Conservation (phyloP, 148 eudicot genomes). For the Cornus controversa region DNA sequence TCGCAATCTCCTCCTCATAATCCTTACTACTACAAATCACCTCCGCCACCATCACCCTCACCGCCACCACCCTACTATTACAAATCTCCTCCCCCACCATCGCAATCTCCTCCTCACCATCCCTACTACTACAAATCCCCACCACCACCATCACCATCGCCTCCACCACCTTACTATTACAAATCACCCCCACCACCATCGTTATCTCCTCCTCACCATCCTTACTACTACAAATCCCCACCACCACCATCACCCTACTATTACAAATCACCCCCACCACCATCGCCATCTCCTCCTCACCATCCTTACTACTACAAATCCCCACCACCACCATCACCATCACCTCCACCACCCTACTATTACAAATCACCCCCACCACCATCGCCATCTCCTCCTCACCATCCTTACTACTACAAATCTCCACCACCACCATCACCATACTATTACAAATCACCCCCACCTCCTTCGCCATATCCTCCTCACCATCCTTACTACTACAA, state of each 20-base stretch:
- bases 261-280: conserved; percentile 24
- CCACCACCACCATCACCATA: conserved; percentile 18
- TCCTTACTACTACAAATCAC: conserved; percentile 16
- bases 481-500: conserved; percentile 18
- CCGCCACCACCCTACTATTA: conserved; percentile 27
- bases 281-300: conserved; percentile 16
- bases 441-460: conserved; percentile 27
- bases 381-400: conserved; percentile 30
- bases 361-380: conserved; percentile 31
- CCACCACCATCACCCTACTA: conserved; percentile 27
- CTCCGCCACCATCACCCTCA: conserved; percentile 29
- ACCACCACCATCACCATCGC: conserved; percentile 21
- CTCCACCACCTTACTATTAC: conserved; percentile 23
- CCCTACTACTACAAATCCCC: conserved; percentile 32
- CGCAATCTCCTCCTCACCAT: conserved; percentile 8
- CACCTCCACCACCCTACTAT: conserved; percentile 11
- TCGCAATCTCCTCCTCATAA: conserved; percentile 22
- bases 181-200: conserved; percentile 32
- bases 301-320: conserved; percentile 27
- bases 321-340: conserved; percentile 25
- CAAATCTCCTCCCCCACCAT: conserved; percentile 24
- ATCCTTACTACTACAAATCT: conserved; percentile 13
- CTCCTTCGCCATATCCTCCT: conserved; percentile 9
- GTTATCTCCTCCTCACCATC: conserved; percentile 16
- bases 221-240: conserved; percentile 17